Conservation (phyloP, 2,329 filamentous ascomycete genomes). For the Claviceps africana region DNA sequence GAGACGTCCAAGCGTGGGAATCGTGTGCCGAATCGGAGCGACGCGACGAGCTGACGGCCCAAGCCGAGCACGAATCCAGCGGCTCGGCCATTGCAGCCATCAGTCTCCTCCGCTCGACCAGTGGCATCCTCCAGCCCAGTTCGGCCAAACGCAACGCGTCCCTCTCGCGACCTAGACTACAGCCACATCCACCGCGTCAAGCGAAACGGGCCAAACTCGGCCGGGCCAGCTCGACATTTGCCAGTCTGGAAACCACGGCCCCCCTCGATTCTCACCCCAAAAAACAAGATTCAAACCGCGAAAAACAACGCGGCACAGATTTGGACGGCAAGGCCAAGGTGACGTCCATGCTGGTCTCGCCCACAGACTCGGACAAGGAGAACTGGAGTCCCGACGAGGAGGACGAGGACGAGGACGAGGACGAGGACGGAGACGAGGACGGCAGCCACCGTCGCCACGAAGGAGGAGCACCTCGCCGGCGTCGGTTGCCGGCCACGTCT, state of each 20-base stretch:
- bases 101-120: conserved; percentile 61
- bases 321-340: conserved; percentile 23
- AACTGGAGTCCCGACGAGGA: conserved; percentile 58
- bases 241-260: conserved; percentile 35
- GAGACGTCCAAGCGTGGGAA: conserved; percentile 82
- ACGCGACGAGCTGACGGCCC: conserved; percentile 65
- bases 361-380: conserved; percentile 78
- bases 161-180: conserved; percentile 13
- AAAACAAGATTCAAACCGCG: conserved; percentile 14
- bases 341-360: conserved; percentile 22
- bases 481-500: conserved; percentile 22
- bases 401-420: conserved; percentile 21
- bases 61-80: conserved; percentile 65
- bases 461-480: conserved; percentile 11
- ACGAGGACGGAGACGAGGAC: conserved; percentile 24
- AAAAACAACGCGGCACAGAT: conserved; percentile 14
- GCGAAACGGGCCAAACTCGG: conserved; percentile 50
- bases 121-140: conserved; percentile 38
- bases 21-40: conserved; percentile 73
- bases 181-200: conserved; percentile 14
- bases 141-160: conserved; percentile 50
- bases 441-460: conserved; percentile 8
- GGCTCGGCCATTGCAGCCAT: conserved; percentile 74
- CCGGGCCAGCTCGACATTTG: conserved; percentile 47
- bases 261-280: conserved; percentile 17